phyloP scores from a whole-genome alignment of 352 stramenopile species.

The Pythium apleroticum region DNA sequence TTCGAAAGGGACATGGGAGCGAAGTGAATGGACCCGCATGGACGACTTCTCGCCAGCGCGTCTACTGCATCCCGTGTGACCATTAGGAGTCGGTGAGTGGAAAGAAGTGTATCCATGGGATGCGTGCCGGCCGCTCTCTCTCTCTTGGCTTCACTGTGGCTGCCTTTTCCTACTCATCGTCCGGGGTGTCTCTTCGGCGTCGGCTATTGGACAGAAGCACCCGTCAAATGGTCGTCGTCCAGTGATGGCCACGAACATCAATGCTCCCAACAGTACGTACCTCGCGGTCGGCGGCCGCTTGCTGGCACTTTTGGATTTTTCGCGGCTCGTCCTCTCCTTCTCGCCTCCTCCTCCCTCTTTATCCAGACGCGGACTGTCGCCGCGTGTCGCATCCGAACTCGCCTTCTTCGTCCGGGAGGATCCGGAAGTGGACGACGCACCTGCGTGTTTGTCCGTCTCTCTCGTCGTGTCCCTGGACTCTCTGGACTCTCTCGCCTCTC shows the following conservation, averaged over 20 bases:
- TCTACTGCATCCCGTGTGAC: background rate
- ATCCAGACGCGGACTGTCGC: conserved; percentile 15
- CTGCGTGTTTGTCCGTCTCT: background rate
- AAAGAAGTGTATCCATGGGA: background rate
- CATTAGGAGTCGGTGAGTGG: background rate
- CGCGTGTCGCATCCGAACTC: conserved; percentile 8
- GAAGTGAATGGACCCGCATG: background rate
- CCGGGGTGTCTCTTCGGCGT: conserved; percentile 18
- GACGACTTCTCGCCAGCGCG: too few species aligned
- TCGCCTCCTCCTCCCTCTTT: background rate
- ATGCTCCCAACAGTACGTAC: conserved; percentile 24
- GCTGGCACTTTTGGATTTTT: conserved; percentile 45
- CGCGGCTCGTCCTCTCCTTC: conserved; percentile 5
- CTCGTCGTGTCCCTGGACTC: background rate
- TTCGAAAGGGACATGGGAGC: background rate
- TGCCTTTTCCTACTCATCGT: conserved; percentile 10
- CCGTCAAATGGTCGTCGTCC: background rate
- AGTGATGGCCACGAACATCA: background rate
- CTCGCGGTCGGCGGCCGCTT: conserved; percentile 60
- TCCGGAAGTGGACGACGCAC: background rate
- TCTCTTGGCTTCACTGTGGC: background rate
- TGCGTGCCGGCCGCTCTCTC: background rate
- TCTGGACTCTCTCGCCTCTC: conserved; percentile 1
- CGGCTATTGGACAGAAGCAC: conserved; percentile 11
- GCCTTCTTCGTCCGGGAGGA: background rate